These are phyloP conservation scores for Evansstolkia leycettana DNA, from an alignment of 495 filamentous ascomycete species.

Conservation along the genomic window DNA sequence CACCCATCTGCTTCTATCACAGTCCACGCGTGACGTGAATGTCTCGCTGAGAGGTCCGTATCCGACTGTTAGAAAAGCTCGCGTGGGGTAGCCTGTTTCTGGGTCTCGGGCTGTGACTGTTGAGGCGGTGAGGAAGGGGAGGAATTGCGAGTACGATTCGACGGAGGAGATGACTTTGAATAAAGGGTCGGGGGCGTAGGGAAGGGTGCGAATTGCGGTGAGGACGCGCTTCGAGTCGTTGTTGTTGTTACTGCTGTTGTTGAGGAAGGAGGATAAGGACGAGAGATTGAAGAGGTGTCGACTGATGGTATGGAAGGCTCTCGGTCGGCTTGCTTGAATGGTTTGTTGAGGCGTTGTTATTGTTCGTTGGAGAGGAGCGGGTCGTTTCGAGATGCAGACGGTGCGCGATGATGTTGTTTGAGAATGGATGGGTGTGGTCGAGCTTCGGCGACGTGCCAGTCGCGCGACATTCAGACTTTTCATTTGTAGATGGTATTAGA, in stretches of 20 bases:
- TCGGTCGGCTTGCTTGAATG: not conserved
- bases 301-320: not conserved
- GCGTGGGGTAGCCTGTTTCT: constrained; percentile 47
- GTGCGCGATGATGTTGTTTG: constrained; percentile 2
- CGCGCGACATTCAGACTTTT: too few relatives aligned
- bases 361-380: not conserved
- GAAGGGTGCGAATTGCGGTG: constrained; percentile 63
- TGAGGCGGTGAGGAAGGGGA: constrained; percentile 69
- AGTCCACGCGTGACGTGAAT: constrained; percentile 66
- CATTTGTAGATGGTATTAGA: too few relatives aligned
- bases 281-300: constrained; percentile 14
- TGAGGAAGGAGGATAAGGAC: constrained; percentile 24
- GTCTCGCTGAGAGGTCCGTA: constrained; percentile 72
- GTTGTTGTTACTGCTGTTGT: constrained; percentile 9
- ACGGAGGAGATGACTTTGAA: constrained; percentile 80
- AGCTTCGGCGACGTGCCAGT: too few relatives aligned
- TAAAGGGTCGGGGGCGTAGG: constrained; percentile 55
- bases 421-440: too few relatives aligned
- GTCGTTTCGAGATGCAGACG: constrained; percentile 6
- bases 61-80: constrained; percentile 70
- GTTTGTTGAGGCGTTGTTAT: too few relatives aligned
- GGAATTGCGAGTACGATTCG: constrained; percentile 65
- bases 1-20: constrained; percentile 41
- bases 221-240: constrained; percentile 36
- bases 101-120: constrained; percentile 52